These are phyloP conservation scores for Anisodus acutangulus DNA, from an alignment of 257 asterid species.

Conservation along the genomic window DNA sequence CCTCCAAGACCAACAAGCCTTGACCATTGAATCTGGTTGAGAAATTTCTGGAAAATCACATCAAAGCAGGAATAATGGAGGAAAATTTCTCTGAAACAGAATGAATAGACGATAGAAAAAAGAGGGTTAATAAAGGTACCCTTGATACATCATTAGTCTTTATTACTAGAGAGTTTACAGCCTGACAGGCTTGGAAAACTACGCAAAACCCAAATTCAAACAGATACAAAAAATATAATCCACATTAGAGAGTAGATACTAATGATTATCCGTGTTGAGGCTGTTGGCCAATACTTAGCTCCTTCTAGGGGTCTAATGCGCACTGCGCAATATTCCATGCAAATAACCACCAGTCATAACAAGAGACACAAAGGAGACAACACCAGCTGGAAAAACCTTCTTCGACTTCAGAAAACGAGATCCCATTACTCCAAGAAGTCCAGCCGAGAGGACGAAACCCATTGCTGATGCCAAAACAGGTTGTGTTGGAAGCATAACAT, in stretches of 20 bases:
- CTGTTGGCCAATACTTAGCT: neutral
- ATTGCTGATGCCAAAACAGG: constrained; percentile 77
- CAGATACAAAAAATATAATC: neutral
- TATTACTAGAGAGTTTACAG: neutral
- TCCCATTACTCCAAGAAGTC: constrained; percentile 85
- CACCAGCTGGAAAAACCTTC: constrained; percentile 88
- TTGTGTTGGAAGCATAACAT: constrained; percentile 64
- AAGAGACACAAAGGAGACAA: constrained; percentile 70
- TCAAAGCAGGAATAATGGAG: neutral
- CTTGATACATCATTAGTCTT: neutral
- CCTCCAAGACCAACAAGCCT: neutral
- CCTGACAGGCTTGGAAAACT: neutral
- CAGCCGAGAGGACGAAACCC: constrained; percentile 70
- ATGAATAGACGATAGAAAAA: neutral
- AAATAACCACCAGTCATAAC: constrained; percentile 87
- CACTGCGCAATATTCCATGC: constrained; percentile 79
- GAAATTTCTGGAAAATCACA: neutral
- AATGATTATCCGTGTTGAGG: neutral
- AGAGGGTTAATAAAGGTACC: neutral
- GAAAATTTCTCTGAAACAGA: neutral
- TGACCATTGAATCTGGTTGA: neutral
- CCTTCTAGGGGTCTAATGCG: constrained; percentile 42
- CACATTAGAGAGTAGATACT: neutral
- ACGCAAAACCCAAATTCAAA: neutral
- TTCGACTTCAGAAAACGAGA: constrained; percentile 78